Evolutionary conservation across 2,329 filamentous ascomycete species (phyloP).

Genomic region (Pestalotiopsis sp.): DNA sequence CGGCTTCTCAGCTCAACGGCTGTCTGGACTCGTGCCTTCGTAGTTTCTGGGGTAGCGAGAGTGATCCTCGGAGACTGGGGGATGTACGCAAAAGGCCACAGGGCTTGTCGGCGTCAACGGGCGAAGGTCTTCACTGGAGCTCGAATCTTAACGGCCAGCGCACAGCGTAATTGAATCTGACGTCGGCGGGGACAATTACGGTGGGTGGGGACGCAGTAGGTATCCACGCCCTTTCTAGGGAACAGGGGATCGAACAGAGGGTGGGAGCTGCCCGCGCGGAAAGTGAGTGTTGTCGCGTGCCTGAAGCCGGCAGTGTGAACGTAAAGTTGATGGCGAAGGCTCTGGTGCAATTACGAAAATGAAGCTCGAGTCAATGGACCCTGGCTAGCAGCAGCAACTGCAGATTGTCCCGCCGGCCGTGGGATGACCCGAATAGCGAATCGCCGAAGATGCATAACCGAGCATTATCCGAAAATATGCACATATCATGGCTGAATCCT

Average conservation of each 20-base stretch:
- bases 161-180: not conserved
- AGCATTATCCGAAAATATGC: slow-evolving; percentile 8
- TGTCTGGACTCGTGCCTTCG: slow-evolving; percentile 6
- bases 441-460: slow-evolving; percentile 1
- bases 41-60: slow-evolving; percentile 12
- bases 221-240: not conserved
- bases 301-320: not conserved
- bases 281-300: not conserved
- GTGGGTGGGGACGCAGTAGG: not conserved
- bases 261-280: not conserved
- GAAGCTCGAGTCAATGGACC: not conserved
- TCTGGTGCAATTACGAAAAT: not conserved
- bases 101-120: not conserved
- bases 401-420: slow-evolving; percentile 3
- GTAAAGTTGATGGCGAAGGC: not conserved
- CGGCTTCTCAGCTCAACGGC: slow-evolving; percentile 9
- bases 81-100: not conserved
- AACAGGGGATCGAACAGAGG: not conserved
- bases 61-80: not conserved
- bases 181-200: not conserved
- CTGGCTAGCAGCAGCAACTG: not conserved
- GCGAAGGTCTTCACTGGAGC: not conserved
- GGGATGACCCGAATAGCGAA: slow-evolving; percentile 6
- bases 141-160: not conserved
- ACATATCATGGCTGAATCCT: not conserved